These are phyloP conservation scores for Salvia rosmarinus DNA, from an alignment of 257 asterid genomes.

Conservation along the genomic window DNA sequence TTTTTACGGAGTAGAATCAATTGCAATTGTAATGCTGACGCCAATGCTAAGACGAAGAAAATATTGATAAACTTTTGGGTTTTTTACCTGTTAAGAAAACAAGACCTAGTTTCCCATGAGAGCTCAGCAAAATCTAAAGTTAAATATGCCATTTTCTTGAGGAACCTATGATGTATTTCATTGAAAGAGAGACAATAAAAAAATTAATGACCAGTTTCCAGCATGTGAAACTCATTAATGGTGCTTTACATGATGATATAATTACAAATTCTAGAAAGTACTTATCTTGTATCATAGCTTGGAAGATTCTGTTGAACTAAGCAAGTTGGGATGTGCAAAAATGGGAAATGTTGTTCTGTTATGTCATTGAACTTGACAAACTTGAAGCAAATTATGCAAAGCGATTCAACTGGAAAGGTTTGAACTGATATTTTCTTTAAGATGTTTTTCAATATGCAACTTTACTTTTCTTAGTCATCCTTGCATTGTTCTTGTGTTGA, in stretches of 20 bases:
- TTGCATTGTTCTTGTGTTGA: constrained; percentile 6
- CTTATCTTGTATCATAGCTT: neutral
- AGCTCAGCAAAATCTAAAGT: constrained; percentile 2
- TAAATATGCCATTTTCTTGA: neutral
- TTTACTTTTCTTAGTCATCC: constrained; percentile 11
- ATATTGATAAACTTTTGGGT: constrained; percentile 20
- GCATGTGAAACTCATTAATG: constrained; percentile 5
- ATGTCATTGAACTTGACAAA: constrained; percentile 4
- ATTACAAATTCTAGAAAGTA: constrained; percentile 7
- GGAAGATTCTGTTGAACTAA: neutral
- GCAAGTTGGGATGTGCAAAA: neutral
- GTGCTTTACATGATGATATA: neutral
- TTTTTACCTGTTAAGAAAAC: neutral
- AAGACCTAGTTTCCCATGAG: neutral
- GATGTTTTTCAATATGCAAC: neutral
- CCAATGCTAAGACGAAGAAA: neutral
- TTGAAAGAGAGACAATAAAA: neutral
- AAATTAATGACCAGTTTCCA: neutral
- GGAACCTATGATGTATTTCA: constrained; percentile 14
- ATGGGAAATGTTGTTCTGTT: neutral
- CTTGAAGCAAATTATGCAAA: neutral
- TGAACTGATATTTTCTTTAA: constrained; percentile 1
- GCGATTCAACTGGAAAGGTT: neutral
- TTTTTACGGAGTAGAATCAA: neutral
- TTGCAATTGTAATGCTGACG: neutral